Evolutionary conservation across 352 stramenopile species (phyloP), one percentile per base, ranked within the genome.

Genomic region (Globisporangium emineosum): DNA sequence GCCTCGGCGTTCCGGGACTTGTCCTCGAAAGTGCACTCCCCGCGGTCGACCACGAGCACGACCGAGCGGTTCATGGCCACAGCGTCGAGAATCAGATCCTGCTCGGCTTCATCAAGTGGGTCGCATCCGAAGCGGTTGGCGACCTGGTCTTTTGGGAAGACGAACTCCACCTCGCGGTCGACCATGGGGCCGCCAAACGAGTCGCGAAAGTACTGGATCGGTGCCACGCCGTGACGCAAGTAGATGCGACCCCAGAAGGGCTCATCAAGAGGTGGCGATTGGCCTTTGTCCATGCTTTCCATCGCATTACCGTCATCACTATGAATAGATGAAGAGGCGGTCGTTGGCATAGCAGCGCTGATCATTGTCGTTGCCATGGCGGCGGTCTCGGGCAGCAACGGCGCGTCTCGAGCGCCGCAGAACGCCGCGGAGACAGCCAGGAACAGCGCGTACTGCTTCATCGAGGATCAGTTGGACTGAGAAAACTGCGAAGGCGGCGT

Each of bases 141-240:
- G 12, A 25, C 6, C 2, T 62, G 43, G 19, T 67, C 62, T 30
- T 70, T 59, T 5, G 80, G 78, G 42, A 87, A 79, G 56, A 76
- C 68, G 55, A 91, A 81, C 13, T 76, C 64, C 5, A 84, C 58
- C 53, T 90, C 83, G 9, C 37, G 64, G 27, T 40, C 5, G 12
- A 69, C 21, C 63, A 91, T 86, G 1, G 67, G 50, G 0, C 80
- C 80, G 2, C 80, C 75, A 25, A 79, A 91, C 29, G 50, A 58
- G 51, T 88, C 80, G 13, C 80, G 80, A 60, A 91, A 89, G 72
- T 91, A 91, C 69, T 91, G 83, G 62, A 91, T 88, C 56, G 80
- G 80, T 0, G 77, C 66, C 25, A 89, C 59, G 2, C 78, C 83
- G 32, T 85, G 69, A 37, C 75, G 79, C n/a, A 91, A 53, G 62